Evolutionary conservation across 805 yeast species (phyloP).

Genomic region (Maudiozyma bulderi): DNA sequence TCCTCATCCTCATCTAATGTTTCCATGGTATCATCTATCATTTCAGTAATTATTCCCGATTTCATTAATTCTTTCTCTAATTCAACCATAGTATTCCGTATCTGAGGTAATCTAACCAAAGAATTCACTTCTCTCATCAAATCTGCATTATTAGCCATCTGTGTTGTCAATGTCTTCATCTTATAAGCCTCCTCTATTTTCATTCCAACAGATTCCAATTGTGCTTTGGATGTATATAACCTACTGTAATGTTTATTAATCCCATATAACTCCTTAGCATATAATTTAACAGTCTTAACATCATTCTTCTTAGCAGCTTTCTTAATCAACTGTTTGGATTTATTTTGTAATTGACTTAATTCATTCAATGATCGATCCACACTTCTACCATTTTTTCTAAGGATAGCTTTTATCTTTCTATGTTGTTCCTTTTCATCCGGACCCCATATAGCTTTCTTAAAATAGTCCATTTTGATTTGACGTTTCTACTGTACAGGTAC

Average conservation of each 20-base stretch:
- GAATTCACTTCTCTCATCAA: conserved; percentile 85
- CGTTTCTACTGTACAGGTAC: too few relatives aligned
- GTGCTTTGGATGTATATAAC: conserved; percentile 72
- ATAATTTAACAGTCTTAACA: conserved; percentile 58
- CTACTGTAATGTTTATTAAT: conserved; percentile 66
- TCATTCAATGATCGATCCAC: conserved; percentile 57
- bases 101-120: conserved; percentile 67
- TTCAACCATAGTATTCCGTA: conserved; percentile 75
- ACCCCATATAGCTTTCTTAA: conserved; percentile 87
- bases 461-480: conserved; percentile 51
- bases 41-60: conserved; percentile 82
- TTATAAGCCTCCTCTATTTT: conserved; percentile 89
- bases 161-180: conserved; percentile 70
- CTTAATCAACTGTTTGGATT: conserved; percentile 69
- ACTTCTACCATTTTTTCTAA: conserved; percentile 78
- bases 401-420: conserved; percentile 63
- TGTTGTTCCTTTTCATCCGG: conserved; percentile 90
- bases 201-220: conserved; percentile 75
- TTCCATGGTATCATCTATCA: conserved; percentile 88
- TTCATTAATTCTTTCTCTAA: conserved; percentile 79
- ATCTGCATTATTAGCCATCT: conserved; percentile 65
- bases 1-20: conserved; percentile 56
- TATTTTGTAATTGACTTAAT: conserved; percentile 56
- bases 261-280: conserved; percentile 73
- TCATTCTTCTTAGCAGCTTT: conserved; percentile 71